A percentile compares a stretch with the other conserved stretches of the same genome.
phyloP scores from a whole-genome alignment of 306 rosid genomes.

The Lotus japonicus region DNA sequence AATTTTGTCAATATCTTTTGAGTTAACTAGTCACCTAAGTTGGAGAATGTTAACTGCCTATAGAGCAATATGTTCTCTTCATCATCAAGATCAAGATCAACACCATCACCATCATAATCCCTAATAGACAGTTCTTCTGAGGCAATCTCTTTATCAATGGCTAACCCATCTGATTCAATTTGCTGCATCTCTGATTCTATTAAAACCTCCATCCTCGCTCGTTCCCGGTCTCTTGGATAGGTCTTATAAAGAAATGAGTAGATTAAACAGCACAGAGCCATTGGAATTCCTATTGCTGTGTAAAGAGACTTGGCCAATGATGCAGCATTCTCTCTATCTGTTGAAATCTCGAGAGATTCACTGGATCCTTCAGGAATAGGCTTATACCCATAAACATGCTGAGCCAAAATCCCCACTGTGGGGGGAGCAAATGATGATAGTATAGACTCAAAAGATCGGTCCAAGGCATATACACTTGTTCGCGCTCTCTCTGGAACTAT shows the following conservation, averaged over 20 bases:
- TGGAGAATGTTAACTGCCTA: slow-evolving; percentile 45
- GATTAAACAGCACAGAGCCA: slow-evolving; percentile 74
- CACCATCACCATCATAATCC: slow-evolving; percentile 44
- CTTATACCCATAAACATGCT: slow-evolving; percentile 72
- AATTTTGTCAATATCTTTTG: too few relatives aligned
- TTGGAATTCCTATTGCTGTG: slow-evolving; percentile 79
- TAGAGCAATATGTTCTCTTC: slow-evolving; percentile 55
- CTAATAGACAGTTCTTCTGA: slow-evolving; percentile 35
- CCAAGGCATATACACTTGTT: slow-evolving; percentile 87
- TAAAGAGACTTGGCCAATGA: slow-evolving; percentile 79
- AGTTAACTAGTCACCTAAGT: slow-evolving; percentile 24
- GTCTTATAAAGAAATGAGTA: slow-evolving; percentile 72
- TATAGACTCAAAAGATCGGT: slow-evolving; percentile 76
- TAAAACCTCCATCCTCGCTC: slow-evolving; percentile 61
- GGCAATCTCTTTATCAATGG: slow-evolving; percentile 3
- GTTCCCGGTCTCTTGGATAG: slow-evolving; percentile 81
- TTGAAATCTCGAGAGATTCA: slow-evolving; percentile 44
- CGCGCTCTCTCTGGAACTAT: slow-evolving; percentile 89
- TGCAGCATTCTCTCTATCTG: slow-evolving; percentile 78
- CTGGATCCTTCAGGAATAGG: slow-evolving; percentile 53
- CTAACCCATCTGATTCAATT: slow-evolving; percentile 26
- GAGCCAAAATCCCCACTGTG: slow-evolving; percentile 80
- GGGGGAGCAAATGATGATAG: slow-evolving; percentile 92
- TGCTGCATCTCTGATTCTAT: slow-evolving; percentile 63
- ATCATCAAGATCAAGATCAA: slow-evolving; percentile 32